These are phyloP conservation scores for Trametes hirsuta DNA, from an alignment of 1,284 basidiomycete species.

Conservation along the genomic window DNA sequence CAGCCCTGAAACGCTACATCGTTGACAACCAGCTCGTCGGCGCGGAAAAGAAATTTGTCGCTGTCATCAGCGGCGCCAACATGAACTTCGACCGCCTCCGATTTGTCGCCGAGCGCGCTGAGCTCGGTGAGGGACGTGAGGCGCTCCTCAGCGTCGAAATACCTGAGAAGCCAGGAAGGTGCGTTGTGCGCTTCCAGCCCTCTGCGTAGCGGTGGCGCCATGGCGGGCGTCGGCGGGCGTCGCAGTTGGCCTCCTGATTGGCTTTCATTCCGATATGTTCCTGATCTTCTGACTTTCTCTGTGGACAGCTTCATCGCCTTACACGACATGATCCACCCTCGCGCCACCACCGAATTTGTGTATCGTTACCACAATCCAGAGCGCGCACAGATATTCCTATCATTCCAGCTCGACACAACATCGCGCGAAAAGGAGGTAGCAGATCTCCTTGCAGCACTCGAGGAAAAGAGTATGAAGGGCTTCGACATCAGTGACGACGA, in stretches of 20 bases:
- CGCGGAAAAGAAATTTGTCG: constrained; percentile 87
- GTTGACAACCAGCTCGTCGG: constrained; percentile 80
- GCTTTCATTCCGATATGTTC: neutral
- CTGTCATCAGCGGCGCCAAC: constrained; percentile 94
- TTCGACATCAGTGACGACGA: constrained; percentile 95
- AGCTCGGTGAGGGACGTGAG: constrained; percentile 94
- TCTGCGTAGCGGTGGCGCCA: neutral
- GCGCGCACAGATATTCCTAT: constrained; percentile 86
- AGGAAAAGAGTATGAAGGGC: constrained; percentile 76
- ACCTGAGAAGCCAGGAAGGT: constrained; percentile 91
- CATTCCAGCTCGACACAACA: constrained; percentile 81
- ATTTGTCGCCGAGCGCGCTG: constrained; percentile 97
- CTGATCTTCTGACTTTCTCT: constrained; percentile 13
- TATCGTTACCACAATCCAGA: constrained; percentile 83
- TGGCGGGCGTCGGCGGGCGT: neutral
- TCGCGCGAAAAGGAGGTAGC: constrained; percentile 71
- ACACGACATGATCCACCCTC: constrained; percentile 87
- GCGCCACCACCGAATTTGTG: constrained; percentile 95
- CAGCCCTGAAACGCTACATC: constrained; percentile 92
- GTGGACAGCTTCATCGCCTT: constrained; percentile 80
- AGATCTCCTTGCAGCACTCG: constrained; percentile 65
- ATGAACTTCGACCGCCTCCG: constrained; percentile 98
- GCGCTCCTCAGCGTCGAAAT: constrained; percentile 92
- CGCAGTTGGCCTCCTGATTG: no score
- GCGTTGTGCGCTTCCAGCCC: constrained; percentile 29